Percentiles rank a stretch among this genome's conserved stretches.
These are phyloP conservation scores for Dujonia santamariae DNA, from an alignment of 1,139 yeast genomes.

Conservation along the genomic window DNA sequence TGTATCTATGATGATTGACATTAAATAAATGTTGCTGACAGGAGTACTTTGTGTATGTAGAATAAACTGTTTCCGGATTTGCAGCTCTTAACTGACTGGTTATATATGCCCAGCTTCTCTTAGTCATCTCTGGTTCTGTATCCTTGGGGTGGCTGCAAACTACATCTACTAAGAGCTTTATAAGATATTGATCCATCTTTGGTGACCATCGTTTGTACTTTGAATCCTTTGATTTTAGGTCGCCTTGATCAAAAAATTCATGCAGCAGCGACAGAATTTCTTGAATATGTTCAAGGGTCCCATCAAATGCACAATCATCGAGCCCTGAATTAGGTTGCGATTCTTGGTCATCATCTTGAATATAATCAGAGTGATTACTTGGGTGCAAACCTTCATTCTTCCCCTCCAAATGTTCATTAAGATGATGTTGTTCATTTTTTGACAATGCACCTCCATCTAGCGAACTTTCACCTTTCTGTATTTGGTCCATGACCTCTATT, in stretches of 20 bases:
- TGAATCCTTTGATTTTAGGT: constrained; percentile 35
- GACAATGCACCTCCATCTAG: too few species aligned
- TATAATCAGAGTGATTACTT: too few species aligned
- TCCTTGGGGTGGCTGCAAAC: constrained; percentile 36
- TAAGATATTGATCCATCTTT: constrained; percentile 36
- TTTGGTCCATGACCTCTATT: too few species aligned
- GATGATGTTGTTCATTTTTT: too few species aligned
- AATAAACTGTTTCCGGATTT: constrained; percentile 41
- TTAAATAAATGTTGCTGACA: constrained; percentile 38
- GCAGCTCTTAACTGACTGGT: constrained; percentile 36
- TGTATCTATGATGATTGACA: constrained; percentile 38
- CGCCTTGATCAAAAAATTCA: constrained; percentile 17
- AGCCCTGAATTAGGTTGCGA: too few species aligned
- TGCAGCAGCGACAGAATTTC: not conserved
- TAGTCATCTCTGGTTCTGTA: constrained; percentile 30
- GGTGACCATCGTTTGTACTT: constrained; percentile 43
- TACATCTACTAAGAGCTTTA: constrained; percentile 33
- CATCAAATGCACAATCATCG: too few species aligned
- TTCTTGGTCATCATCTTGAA: too few species aligned
- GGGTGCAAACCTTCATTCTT: too few species aligned
- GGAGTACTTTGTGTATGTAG: constrained; percentile 41
- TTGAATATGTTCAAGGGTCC: too few species aligned
- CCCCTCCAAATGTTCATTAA: too few species aligned
- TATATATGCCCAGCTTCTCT: constrained; percentile 39
- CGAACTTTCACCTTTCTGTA: too few species aligned